A percentile compares a stretch with the other conserved stretches of the same genome.
Conservation (phyloP, 331 rosid genomes). For the Cydonia oblonga region DNA sequence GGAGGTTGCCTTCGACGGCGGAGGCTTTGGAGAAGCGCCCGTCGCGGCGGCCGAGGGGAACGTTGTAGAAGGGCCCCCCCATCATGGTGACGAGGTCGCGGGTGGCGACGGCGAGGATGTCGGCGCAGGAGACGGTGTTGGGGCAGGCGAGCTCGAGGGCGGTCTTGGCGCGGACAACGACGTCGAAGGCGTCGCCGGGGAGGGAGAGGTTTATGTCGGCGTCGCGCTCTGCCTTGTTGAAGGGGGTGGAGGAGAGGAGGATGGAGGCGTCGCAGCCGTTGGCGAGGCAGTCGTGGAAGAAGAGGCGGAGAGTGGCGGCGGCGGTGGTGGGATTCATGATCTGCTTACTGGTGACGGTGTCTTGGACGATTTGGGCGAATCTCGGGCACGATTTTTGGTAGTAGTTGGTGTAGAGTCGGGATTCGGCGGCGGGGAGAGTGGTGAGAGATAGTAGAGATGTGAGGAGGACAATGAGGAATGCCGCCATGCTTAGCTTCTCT, state of each 20-base stretch:
- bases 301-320: constrained; percentile 67
- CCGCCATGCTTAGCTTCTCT: constrained; percentile 4
- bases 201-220: constrained; percentile 88
- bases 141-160: constrained; percentile 84
- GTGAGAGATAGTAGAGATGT: not conserved
- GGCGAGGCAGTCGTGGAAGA: constrained; percentile 79
- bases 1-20: constrained; percentile 34
- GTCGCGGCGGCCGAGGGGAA: constrained; percentile 60
- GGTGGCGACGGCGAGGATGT: constrained; percentile 59
- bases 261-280: constrained; percentile 83
- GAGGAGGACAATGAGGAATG: constrained; percentile 9
- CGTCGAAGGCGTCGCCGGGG: constrained; percentile 87
- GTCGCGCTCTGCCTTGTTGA: constrained; percentile 73
- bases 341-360: constrained; percentile 61
- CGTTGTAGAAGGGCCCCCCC: constrained; percentile 68
- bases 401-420: constrained; percentile 33
- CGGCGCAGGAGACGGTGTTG: constrained; percentile 77
- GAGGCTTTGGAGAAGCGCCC: constrained; percentile 31
- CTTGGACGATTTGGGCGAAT: constrained; percentile 48
- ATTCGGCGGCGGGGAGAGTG: not conserved
- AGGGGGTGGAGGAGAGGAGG: constrained; percentile 58
- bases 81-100: constrained; percentile 70
- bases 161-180: constrained; percentile 66
- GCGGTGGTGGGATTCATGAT: constrained; percentile 70
- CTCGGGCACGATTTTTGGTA: constrained; percentile 46